Evolutionary conservation across 352 stramenopile genomes (phyloP), one percentile per base, ranked within the genome.

Genomic region (Phytophthora hybrid): DNA sequence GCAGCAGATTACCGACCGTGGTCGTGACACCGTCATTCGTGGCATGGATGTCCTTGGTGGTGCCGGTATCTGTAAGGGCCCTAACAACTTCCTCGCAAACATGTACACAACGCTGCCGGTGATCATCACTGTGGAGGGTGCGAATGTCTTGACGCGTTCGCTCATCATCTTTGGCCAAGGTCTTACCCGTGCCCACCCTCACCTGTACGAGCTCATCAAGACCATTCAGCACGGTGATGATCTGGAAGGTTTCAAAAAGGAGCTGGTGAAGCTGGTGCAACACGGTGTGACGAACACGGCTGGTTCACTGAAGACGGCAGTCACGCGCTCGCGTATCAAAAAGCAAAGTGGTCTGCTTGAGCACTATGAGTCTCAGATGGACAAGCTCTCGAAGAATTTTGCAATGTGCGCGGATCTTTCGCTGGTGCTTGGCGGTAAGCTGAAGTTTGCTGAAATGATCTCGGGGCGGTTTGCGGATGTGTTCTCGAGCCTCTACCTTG

Each of bases 371-470:
- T 98, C 96, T 70, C 97, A 99, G 85, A 94, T 99, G 68, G 89
- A 98, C 63, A 97, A 98, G 69, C 84, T 99, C 23, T 89, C 94
- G 29, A 95, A 97, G 69, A 99, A 99, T 82, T 99, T 99, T 84
- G 98, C 98, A 19, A 84, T 99, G 70, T 98, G 90, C 46, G 88
- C 96, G 1, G 97, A 99, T 78, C 72, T 99, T 16, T 96, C 97
- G 69, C 92, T 99, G 37, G 97, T 98, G 68, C 88, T 99, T 56
- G 98, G 98, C 47, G 98, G 98, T 54, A 97, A 98, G 73, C 88
- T 99, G 32, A 99, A 99, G 84, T 99, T 99, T 78, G 97, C 98
- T 57, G 98, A 99, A 80, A 98, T 99, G 84, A 88, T 99, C 34
- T 99, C 97, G 76, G 98, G 98, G 26, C 89, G 98, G 44, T 98